These are phyloP conservation scores for Echinosophora koreensis DNA, from an alignment of 306 rosid genomes.

Conservation along the genomic window DNA sequence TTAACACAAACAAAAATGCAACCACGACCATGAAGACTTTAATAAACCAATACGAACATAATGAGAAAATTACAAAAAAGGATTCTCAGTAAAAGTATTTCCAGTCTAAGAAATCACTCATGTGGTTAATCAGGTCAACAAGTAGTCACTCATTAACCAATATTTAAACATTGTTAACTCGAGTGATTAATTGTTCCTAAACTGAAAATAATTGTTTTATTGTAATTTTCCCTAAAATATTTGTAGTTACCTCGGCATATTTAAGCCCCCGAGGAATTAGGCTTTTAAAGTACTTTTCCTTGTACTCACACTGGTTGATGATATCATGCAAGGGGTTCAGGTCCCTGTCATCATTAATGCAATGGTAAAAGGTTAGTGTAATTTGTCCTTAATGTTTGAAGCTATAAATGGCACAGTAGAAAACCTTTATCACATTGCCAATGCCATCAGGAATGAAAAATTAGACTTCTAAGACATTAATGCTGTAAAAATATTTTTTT, in stretches of 20 bases:
- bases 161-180: neutral
- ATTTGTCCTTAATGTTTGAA: slow-evolving; percentile 22
- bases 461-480: neutral
- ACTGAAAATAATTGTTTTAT: slow-evolving; percentile 16
- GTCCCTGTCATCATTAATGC: slow-evolving; percentile 67
- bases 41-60: slow-evolving; percentile 5
- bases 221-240: slow-evolving; percentile 13
- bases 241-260: slow-evolving; percentile 74
- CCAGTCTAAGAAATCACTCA: slow-evolving; percentile 7
- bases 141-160: slow-evolving; percentile 2
- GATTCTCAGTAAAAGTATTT: slow-evolving; percentile 16
- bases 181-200: slow-evolving; percentile 20
- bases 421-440: slow-evolving; percentile 22
- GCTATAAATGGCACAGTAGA: slow-evolving; percentile 17
- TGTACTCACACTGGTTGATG: slow-evolving; percentile 65
- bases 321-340: slow-evolving; percentile 92
- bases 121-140: slow-evolving; percentile 18
- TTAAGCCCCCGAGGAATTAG: slow-evolving; percentile 79
- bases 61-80: neutral
- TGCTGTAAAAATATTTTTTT: neutral
- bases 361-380: slow-evolving; percentile 35
- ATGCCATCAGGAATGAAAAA: neutral
- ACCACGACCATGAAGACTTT: neutral
- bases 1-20: slow-evolving; percentile 6
- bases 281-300: slow-evolving; percentile 79